Conservation (phyloP, 306 rosid species). For the Malus domestica region ASM211411v1 NC_041793.1:28743001-28743500, state of each 20-base stretch:
- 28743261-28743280: conserved; percentile 29
- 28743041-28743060: conserved; percentile 32
- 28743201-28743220: not conserved
- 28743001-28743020: conserved; percentile 10
- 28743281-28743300: conserved; percentile 56
- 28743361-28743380: conserved; percentile 23
- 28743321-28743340: conserved; percentile 81
- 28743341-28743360: conserved; percentile 39
- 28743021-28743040: conserved; percentile 46
- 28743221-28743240: not conserved
- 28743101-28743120: conserved; percentile 34
- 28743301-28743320: conserved; percentile 70
- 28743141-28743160: conserved; percentile 19
- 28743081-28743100: conserved; percentile 32
- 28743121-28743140: conserved; percentile 28
- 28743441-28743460: not conserved
- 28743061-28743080: conserved; percentile 25
- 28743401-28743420: not conserved
- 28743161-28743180: conserved; percentile 42
- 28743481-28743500: conserved; percentile 39
- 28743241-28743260: not conserved
- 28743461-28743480: conserved; percentile 53
- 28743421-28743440: not conserved
- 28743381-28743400: not conserved
- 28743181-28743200: conserved; percentile 35